Conservation (phyloP, 177 flowering plant genomes). For the Vitis hybrid region DNA sequence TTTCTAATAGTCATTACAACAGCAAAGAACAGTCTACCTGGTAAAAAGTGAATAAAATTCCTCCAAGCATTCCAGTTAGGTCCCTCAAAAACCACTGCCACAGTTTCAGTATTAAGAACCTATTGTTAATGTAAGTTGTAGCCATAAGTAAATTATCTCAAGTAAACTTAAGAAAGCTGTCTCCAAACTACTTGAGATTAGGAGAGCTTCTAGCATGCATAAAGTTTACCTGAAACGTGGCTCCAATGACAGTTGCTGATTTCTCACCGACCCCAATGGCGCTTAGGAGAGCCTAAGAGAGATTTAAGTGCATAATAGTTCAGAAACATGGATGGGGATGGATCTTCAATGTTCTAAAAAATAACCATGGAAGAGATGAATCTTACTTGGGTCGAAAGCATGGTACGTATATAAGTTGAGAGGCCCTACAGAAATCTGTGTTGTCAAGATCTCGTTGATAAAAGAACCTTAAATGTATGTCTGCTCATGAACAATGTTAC, state of each 20-base stretch:
- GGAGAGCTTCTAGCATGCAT: neutral
- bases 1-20: neutral
- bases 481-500: neutral
- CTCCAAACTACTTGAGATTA: neutral
- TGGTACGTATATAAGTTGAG: conserved; percentile 83
- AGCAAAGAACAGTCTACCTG: conserved; percentile 50
- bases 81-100: conserved; percentile 98
- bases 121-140: neutral
- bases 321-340: neutral
- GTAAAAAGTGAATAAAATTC: conserved; percentile 88
- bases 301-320: neutral
- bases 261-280: conserved; percentile 99
- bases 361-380: neutral
- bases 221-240: conserved; percentile 80
- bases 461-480: neutral
- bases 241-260: conserved; percentile 95
- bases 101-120: conserved; percentile 16
- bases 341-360: neutral
- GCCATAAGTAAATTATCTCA: no score
- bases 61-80: conserved; percentile 98
- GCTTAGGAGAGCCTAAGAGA: conserved; percentile 79
- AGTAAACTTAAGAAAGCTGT: no score
- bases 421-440: conserved; percentile 58
- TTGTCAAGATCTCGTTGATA: neutral
- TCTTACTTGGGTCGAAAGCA: conserved; percentile 97